phyloP scores from a whole-genome alignment of 352 stramenopile species.

The Phytopythium ostracodes region DNA sequence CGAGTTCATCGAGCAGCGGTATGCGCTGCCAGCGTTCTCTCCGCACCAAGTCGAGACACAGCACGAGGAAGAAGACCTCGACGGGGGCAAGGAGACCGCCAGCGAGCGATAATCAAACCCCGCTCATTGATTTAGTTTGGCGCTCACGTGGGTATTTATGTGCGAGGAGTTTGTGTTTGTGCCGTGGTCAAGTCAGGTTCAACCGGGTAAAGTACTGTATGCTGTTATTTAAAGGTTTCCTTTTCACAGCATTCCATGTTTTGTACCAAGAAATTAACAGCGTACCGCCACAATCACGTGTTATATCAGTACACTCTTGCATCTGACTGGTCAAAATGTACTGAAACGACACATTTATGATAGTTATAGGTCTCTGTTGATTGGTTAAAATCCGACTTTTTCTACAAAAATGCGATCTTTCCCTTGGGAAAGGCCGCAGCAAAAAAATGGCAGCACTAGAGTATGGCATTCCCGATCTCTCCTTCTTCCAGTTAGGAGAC shows the following conservation, averaged over 20 bases:
- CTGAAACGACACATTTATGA: too few relatives aligned
- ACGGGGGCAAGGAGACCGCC: neutral
- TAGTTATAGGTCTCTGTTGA: neutral
- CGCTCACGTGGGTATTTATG: neutral
- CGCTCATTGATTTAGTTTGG: neutral
- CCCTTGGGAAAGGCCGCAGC: neutral
- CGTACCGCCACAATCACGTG: neutral
- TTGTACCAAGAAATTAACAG: neutral
- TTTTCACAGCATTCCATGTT: neutral
- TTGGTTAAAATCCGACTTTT: neutral
- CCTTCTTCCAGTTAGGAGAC: neutral
- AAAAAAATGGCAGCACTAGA: neutral
- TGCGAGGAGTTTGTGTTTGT: neutral
- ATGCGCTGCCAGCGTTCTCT: conserved; percentile 12
- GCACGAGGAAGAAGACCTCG: neutral
- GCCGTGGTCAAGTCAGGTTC: neutral
- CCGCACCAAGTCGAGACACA: neutral
- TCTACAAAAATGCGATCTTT: neutral
- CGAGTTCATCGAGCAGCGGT: conserved; percentile 12
- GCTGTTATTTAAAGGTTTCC: neutral
- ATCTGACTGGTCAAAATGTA: too few relatives aligned
- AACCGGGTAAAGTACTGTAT: neutral
- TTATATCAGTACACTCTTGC: neutral
- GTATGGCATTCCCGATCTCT: neutral
- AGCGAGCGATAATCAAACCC: neutral